Percentiles rank a stretch among this genome's conserved stretches.
phyloP scores from a whole-genome alignment of 1,139 yeast species.

The Geotrichum macrosporum region DNA sequence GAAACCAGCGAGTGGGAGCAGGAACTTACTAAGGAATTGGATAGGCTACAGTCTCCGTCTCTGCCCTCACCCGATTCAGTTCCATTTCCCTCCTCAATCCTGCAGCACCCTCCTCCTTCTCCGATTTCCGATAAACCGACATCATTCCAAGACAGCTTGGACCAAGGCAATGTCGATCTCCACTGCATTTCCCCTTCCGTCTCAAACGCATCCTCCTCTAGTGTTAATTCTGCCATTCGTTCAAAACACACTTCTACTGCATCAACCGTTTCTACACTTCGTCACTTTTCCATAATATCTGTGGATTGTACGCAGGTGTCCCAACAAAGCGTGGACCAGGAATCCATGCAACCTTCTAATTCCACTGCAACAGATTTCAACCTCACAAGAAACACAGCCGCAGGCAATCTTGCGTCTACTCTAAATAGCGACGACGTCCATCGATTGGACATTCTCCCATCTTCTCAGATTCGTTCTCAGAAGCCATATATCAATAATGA shows the following conservation, averaged over 20 bases:
- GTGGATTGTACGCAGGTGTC: constrained; percentile 11
- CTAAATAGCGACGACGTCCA: constrained; percentile 3
- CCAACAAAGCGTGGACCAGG: too few relatives aligned
- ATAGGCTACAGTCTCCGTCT: constrained; percentile 7
- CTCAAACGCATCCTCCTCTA: constrained; percentile 10
- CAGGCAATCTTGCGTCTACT: constrained; percentile 16
- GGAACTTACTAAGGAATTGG: constrained; percentile 10
- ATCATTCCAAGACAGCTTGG: constrained; percentile 28
- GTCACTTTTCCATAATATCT: constrained; percentile 25
- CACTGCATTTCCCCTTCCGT: constrained; percentile 7
- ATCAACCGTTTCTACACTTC: constrained; percentile 30
- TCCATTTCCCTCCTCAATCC: not conserved
- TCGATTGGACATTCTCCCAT: constrained; percentile 3
- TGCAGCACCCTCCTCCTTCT: constrained; percentile 25
- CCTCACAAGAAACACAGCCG: constrained; percentile 18
- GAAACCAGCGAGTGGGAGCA: constrained; percentile 9
- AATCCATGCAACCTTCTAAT: too few relatives aligned
- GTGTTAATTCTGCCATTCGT: constrained; percentile 1
- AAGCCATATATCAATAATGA: not conserved
- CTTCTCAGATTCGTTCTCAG: not conserved
- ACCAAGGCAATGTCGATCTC: constrained; percentile 15
- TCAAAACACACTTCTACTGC: constrained; percentile 28
- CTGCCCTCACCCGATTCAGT: not conserved
- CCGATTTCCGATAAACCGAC: constrained; percentile 26
- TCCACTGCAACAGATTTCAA: constrained; percentile 9